phyloP scores from a whole-genome alignment of 345 rosid species.

The Aegle marmelos region DNA sequence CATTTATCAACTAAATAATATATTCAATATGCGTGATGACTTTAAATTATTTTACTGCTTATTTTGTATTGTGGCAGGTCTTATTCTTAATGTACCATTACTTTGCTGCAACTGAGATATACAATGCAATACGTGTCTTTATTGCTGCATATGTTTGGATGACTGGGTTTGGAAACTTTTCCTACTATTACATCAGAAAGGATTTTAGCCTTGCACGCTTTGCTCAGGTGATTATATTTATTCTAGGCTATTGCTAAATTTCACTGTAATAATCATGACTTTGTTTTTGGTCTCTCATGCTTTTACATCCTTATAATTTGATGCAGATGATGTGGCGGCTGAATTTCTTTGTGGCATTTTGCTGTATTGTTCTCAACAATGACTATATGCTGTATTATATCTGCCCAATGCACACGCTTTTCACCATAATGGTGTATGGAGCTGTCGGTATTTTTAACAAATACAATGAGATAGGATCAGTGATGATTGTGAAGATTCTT shows the following conservation, averaged over 20 bases:
- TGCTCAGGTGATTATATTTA: constrained; percentile 60
- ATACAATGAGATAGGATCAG: constrained; percentile 85
- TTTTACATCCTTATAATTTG: constrained; percentile 23
- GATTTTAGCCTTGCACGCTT: constrained; percentile 94
- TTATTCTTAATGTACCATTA: constrained; percentile 95
- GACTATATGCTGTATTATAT: constrained; percentile 94
- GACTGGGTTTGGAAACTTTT: constrained; percentile 98
- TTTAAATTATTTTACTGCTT: not conserved
- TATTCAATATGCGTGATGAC: not conserved
- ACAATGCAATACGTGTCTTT: constrained; percentile 90
- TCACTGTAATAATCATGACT: constrained; percentile 4
- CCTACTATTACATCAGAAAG: constrained; percentile 91
- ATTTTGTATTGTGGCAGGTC: constrained; percentile 51
- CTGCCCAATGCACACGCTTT: constrained; percentile 98
- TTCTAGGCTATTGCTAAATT: constrained; percentile 2
- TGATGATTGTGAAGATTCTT: constrained; percentile 78
- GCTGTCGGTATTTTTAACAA: constrained; percentile 84
- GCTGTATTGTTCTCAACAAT: constrained; percentile 89
- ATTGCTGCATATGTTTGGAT: constrained; percentile 99
- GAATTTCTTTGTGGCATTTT: constrained; percentile 84
- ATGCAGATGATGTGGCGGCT: constrained; percentile 99
- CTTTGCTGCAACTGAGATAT: constrained; percentile 92
- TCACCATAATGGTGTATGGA: constrained; percentile 93
- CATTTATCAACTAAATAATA: not conserved
- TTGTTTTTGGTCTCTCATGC: constrained; percentile 5